Conservation (phyloP, 257 asterid genomes). For the Solanum chaucha region DNA sequence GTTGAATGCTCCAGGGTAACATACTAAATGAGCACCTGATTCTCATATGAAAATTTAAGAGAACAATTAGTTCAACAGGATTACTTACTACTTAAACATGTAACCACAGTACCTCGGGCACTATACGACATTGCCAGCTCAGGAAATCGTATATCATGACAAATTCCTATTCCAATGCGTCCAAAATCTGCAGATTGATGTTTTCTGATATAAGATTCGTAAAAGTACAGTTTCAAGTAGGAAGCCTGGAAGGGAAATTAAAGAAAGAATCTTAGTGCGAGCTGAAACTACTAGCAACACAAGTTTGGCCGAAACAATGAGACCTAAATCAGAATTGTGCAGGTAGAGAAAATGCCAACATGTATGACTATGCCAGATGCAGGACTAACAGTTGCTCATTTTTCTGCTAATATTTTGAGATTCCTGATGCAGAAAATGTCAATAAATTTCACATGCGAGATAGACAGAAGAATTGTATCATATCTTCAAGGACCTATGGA, state of each 20-base stretch:
- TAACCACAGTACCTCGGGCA: constrained; percentile 14
- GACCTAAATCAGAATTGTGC: neutral
- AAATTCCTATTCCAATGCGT: constrained; percentile 32
- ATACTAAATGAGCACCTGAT: constrained; percentile 30
- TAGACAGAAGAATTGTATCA: neutral
- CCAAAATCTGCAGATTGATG: constrained; percentile 21
- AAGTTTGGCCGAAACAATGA: neutral
- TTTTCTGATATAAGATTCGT: neutral
- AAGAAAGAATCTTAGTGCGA: neutral
- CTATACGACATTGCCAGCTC: constrained; percentile 31
- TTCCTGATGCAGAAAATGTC: neutral
- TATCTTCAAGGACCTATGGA: neutral
- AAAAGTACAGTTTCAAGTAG: neutral
- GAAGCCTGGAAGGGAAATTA: neutral
- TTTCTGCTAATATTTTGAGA: neutral
- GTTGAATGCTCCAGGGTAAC: constrained; percentile 39
- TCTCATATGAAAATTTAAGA: neutral
- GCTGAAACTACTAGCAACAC: neutral
- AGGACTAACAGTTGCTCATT: neutral
- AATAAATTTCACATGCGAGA: neutral
- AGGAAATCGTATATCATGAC: constrained; percentile 39
- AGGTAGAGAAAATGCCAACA: neutral
- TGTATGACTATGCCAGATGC: neutral
- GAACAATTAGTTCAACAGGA: neutral
- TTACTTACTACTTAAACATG: neutral